Conservation (phyloP, 179 eudicot genomes). For the Amaranthus tricolor region DNA sequence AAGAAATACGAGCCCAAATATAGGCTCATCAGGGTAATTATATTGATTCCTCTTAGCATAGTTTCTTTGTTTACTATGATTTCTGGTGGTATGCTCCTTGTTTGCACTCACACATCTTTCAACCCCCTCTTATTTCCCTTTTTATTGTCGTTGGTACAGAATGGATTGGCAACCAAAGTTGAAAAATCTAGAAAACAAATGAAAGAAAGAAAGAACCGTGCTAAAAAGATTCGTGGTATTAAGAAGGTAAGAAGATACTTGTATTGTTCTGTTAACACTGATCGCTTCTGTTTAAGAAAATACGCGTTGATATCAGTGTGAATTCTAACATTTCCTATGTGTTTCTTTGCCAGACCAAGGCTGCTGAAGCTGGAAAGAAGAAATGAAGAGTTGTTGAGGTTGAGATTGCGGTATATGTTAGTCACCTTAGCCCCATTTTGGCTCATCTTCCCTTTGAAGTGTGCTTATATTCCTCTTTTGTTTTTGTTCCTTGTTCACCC, state of each 20-base stretch:
- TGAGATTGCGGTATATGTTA: background rate
- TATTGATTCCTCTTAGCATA: background rate
- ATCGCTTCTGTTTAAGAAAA: background rate
- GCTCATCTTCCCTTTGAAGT: slow-evolving; percentile 10
- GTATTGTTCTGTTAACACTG: background rate
- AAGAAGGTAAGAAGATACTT: slow-evolving; percentile 62
- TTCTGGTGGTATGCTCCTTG: background rate
- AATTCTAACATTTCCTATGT: background rate
- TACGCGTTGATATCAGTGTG: background rate
- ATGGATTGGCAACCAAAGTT: slow-evolving; percentile 68
- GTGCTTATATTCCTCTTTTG: background rate
- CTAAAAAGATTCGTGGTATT: slow-evolving; percentile 76
- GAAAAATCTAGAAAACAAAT: slow-evolving; percentile 74
- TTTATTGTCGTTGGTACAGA: slow-evolving; percentile 30
- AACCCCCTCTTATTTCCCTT: background rate
- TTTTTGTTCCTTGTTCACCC: background rate
- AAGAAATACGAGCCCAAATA: slow-evolving; percentile 81
- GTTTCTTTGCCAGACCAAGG: slow-evolving; percentile 54
- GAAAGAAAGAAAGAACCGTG: slow-evolving; percentile 90
- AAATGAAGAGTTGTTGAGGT: slow-evolving; percentile 33
- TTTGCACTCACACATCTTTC: no score
- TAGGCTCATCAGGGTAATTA: slow-evolving; percentile 78
- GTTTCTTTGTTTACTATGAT: background rate
- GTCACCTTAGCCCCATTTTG: background rate
- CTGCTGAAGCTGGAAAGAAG: slow-evolving; percentile 79